phyloP scores from a whole-genome alignment of 331 rosid genomes.

The Pyracantha coccinea region DNA sequence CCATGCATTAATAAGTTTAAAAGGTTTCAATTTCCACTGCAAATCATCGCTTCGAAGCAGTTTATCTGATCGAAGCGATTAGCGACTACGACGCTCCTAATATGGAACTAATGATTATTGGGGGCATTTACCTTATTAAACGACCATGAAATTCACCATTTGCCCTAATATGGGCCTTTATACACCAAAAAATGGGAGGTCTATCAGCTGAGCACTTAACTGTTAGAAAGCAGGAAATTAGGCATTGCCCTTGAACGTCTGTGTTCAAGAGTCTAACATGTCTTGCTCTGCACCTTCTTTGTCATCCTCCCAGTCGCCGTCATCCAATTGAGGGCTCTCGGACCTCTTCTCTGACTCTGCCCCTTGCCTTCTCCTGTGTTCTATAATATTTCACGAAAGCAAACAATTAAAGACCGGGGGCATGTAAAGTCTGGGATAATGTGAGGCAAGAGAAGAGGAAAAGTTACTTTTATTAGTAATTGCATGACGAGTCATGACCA shows the following conservation, averaged over 20 bases:
- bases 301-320: slow-evolving; percentile 41
- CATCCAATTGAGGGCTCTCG: slow-evolving; percentile 20
- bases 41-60: not conserved
- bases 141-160: slow-evolving; percentile 25
- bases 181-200: slow-evolving; percentile 37
- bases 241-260: slow-evolving; percentile 26
- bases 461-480: slow-evolving; percentile 75
- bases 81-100: slow-evolving; percentile 2
- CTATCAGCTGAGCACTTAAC: slow-evolving; percentile 26
- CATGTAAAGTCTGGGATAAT: not conserved
- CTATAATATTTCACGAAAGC: slow-evolving; percentile 24
- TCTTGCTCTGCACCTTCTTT: slow-evolving; percentile 46
- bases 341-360: slow-evolving; percentile 16
- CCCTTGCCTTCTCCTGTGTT: slow-evolving; percentile 53
- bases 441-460: not conserved
- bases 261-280: slow-evolving; percentile 29
- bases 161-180: slow-evolving; percentile 31
- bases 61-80: not conserved
- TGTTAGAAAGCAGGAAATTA: slow-evolving; percentile 19
- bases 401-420: slow-evolving; percentile 12
- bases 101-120: slow-evolving; percentile 25
- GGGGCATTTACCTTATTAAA: slow-evolving; percentile 18
- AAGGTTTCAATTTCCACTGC: not conserved
- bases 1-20: not conserved
- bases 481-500: slow-evolving; percentile 65